Conservation (phyloP, 768 basidiomycete species). For the Mycena alexandri region DNA sequence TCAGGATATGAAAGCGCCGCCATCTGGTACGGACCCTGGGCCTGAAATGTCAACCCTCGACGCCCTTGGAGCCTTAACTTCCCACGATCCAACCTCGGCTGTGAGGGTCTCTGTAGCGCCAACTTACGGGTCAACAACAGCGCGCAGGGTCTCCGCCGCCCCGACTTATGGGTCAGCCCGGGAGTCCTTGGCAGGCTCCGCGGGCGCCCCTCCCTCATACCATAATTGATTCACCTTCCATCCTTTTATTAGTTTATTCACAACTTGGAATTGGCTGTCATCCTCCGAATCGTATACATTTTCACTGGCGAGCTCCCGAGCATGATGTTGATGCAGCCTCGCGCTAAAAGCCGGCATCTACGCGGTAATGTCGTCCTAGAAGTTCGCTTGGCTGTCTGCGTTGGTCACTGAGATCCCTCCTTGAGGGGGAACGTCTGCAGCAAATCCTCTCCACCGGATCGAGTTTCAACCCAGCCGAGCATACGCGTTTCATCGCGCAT, state of each 20-base stretch:
- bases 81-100: no score
- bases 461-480: neutral
- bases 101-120: neutral
- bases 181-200: constrained; percentile 5
- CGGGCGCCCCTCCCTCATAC: constrained; percentile 23
- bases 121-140: neutral
- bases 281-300: no score
- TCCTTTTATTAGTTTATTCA: no score
- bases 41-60: neutral
- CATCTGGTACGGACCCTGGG: neutral
- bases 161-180: constrained; percentile 7
- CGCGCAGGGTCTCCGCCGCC: constrained; percentile 6
- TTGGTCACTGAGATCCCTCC: neutral
- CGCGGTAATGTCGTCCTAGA: neutral
- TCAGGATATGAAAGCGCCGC: neutral
- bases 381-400: no score
- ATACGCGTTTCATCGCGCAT: constrained; percentile 1
- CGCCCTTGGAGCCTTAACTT: no score
- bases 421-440: neutral
- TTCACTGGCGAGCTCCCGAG: neutral
- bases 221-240: constrained; percentile 8
- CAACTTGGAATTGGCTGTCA: no score
- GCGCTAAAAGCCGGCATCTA: neutral
- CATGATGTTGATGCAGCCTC: no score
- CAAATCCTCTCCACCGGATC: neutral